phyloP scores from a whole-genome alignment of 176 grass and related monocot species.

The Saccharum spontaneum region DNA sequence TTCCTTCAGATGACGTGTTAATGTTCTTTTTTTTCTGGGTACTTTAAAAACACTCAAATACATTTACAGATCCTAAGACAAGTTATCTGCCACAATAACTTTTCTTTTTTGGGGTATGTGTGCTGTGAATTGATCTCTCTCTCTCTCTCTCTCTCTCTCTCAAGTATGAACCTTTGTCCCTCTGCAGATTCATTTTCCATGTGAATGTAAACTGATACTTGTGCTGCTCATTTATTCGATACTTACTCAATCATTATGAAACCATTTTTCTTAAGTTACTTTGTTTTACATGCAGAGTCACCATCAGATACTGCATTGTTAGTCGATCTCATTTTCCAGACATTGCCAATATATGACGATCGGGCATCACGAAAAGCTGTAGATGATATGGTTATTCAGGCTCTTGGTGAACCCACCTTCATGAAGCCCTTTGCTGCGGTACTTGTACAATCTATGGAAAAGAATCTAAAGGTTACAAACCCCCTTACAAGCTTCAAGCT shows the following conservation, averaged over 20 bases:
- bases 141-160: neutral
- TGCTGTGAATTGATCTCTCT: neutral
- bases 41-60: neutral
- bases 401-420: slow-evolving; percentile 65
- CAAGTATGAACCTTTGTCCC: neutral
- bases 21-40: neutral
- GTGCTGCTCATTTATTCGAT: slow-evolving; percentile 7
- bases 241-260: neutral
- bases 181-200: neutral
- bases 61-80: neutral
- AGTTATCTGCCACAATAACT: neutral
- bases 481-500: slow-evolving; percentile 78
- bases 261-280: slow-evolving; percentile 22
- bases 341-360: slow-evolving; percentile 85
- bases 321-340: slow-evolving; percentile 89
- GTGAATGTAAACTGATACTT: neutral
- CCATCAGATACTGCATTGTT: slow-evolving; percentile 52
- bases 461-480: slow-evolving; percentile 67
- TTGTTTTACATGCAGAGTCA: slow-evolving; percentile 49
- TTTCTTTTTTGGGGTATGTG: neutral
- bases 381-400: slow-evolving; percentile 77
- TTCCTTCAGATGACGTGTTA: neutral
- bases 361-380: slow-evolving; percentile 83
- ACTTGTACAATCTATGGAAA: slow-evolving; percentile 91
- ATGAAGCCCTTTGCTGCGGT: slow-evolving; percentile 74